Evolutionary conservation across 2,329 filamentous ascomycete genomes (phyloP).

Genomic region (Diaporthe sp.): DNA sequence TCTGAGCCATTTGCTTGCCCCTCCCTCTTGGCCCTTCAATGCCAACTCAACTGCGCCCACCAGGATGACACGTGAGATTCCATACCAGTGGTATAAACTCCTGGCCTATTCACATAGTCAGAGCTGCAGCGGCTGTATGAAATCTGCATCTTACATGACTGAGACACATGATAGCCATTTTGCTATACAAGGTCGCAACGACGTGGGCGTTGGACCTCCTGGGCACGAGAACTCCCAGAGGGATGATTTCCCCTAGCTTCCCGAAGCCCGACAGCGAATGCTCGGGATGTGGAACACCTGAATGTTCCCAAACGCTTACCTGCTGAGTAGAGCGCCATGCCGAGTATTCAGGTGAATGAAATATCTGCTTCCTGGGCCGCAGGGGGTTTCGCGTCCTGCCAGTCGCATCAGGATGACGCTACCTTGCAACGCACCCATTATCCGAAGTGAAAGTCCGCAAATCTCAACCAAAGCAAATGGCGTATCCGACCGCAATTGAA

Average conservation of each 20-base stretch:
- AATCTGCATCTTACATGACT: slow-evolving; percentile 9
- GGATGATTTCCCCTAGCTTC: neutral
- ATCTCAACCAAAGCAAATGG: neutral
- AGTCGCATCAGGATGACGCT: neutral
- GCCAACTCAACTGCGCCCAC: slow-evolving; percentile 24
- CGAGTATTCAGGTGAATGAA: neutral
- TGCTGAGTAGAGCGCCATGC: neutral
- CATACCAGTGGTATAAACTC: neutral
- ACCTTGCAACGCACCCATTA: neutral
- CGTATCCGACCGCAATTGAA: neutral
- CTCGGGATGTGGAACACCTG: slow-evolving; percentile 5
- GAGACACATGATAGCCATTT: slow-evolving; percentile 16
- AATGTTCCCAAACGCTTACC: slow-evolving; percentile 17
- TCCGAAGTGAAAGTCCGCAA: neutral
- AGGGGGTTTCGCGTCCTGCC: neutral
- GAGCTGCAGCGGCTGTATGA: neutral
- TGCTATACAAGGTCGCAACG: neutral
- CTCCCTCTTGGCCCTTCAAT: neutral
- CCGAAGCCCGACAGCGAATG: slow-evolving; percentile 3
- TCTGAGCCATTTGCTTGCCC: slow-evolving; percentile 20
- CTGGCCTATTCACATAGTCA: neutral
- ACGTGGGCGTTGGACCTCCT: neutral
- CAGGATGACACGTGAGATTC: slow-evolving; percentile 14
- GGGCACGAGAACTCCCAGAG: neutral
- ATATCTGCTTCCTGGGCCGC: neutral